A percentile compares a stretch with the other conserved stretches of the same genome.
Evolutionary conservation across 2,329 filamentous ascomycete genomes (phyloP).

Genomic region (Diaporthe sp.): DNA sequence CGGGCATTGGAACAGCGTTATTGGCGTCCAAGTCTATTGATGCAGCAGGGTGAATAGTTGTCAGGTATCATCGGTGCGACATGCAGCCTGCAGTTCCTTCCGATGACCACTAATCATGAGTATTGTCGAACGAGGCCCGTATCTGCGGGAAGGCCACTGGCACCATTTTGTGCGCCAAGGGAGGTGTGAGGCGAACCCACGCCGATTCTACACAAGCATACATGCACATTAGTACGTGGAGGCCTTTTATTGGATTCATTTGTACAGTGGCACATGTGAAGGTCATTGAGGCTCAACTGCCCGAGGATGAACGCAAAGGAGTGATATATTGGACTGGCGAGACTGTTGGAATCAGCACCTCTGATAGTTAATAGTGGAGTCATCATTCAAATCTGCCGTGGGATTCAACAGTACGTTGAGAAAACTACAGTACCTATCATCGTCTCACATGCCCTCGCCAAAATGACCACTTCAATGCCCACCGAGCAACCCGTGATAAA

Average conservation of each 20-base stretch:
- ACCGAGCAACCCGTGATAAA: neutral
- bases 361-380: neutral
- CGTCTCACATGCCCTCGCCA: neutral
- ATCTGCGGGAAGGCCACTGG: neutral
- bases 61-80: neutral
- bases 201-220: neutral
- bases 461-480: neutral
- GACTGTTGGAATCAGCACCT: neutral
- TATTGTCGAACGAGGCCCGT: neutral
- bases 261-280: neutral
- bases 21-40: neutral
- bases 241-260: neutral
- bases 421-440: neutral
- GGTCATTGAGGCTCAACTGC: neutral
- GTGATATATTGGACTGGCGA: neutral
- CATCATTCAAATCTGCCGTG: neutral
- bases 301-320: neutral
- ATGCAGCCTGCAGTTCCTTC: neutral
- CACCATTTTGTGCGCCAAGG: neutral
- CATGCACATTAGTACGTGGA: neutral
- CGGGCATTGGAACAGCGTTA: neutral
- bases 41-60: neutral
- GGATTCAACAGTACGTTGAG: neutral
- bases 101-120: neutral
- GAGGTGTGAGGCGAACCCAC: neutral